Base-by-base conservation (phyloP, 805 yeast species). In the Candida sithepensis region DNA sequence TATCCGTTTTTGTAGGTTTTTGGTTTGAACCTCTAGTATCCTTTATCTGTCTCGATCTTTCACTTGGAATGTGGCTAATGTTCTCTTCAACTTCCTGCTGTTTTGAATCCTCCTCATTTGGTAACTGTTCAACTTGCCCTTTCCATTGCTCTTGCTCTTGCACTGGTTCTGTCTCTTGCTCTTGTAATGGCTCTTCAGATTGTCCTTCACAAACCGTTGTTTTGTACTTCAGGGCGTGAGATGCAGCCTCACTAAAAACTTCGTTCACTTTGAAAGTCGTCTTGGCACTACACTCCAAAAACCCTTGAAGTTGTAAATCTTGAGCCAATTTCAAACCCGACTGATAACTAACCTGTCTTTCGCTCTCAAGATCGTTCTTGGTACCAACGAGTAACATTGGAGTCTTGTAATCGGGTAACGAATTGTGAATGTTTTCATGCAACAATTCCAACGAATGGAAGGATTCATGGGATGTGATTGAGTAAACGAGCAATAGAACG, bases 251-350 rank as follows among this genome's bases (percentile, higher is more conserved):
- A 14, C 78, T 71, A 58, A 91, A 91, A 0, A 89, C 87, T 56
- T 87, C 88, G 54, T 85, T 90, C 20, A 91, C 86, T 58, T 88
- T 86, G 37, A 85, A 78, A 57, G 82, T 79, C 57, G 79, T 75
- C 74, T 84, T 79, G 9, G 97, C 95, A 55, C 92, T 83, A n/a
- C 96, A 85, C 66, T 91, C 96, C 53, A 76, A 54, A 49, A 69
- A 74, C 18, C 65, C 71, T 45, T 72, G 64, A 41, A 63, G 44
- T 4, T 53, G 42, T 3, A 58, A 50, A 7, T 61, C 55, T 4
- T 52, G 57, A 51, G 57, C 64, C 49, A 60, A 28, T 9, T 46
- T 48, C 14, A 42, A 41, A 2, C 59, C 66, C 2, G 54, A 41
- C 1, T 46, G 85, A 55, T 67, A 76, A 37, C 84, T 74, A 4